Percentiles rank a stretch among this genome's conserved stretches.
Conservation (phyloP, 176 grass and related monocot genomes). For the Neostapfia colusana region DNA sequence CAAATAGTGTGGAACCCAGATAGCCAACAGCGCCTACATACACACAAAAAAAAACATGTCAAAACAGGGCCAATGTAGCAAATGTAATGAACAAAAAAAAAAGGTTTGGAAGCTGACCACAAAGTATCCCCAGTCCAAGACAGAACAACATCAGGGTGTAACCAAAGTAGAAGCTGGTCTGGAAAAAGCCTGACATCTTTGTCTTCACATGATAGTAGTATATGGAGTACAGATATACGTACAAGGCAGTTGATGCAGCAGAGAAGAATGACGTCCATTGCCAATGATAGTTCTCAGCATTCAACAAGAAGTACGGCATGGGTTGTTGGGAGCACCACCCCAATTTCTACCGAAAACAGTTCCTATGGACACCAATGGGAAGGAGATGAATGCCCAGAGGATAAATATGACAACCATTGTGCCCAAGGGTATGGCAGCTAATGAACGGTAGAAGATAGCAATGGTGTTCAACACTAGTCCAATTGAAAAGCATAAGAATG, state of each 20-base stretch:
- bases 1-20: constrained; percentile 88
- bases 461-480: constrained; percentile 88
- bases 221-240: constrained; percentile 93
- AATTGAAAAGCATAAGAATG: constrained; percentile 94
- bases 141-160: constrained; percentile 99
- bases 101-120: constrained; percentile 64
- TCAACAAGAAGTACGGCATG: constrained; percentile 97
- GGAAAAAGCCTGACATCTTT: constrained; percentile 99
- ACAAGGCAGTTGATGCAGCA: constrained; percentile 85
- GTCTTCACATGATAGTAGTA: constrained; percentile 98
- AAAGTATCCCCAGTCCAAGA: constrained; percentile 88
- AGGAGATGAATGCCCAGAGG: constrained; percentile 98
- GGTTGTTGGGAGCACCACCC: constrained; percentile 97
- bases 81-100: constrained; percentile 5
- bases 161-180: constrained; percentile 99
- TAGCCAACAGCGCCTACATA: constrained; percentile 89
- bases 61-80: not conserved
- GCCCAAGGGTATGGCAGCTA: constrained; percentile 96
- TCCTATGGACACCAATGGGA: constrained; percentile 82
- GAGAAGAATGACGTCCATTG: constrained; percentile 99
- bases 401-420: constrained; percentile 96
- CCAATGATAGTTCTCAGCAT: constrained; percentile 99
- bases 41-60: constrained; percentile 17
- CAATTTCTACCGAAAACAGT: constrained; percentile 95
- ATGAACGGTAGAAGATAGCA: constrained; percentile 95